Conservation (phyloP, 179 eudicot genomes). For the Spinacia oleracea region DNA sequence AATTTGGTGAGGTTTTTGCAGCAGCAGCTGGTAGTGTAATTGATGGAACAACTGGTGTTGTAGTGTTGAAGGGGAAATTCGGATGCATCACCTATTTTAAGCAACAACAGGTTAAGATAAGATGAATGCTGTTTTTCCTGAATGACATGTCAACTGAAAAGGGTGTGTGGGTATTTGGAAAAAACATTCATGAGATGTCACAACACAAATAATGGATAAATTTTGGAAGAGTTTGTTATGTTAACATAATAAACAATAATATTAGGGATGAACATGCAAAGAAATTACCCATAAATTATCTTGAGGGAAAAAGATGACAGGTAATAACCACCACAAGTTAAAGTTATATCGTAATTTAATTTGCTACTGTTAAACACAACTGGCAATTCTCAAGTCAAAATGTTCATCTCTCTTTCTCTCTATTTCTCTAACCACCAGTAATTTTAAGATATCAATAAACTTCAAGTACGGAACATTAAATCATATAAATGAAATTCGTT, state of each 20-base stretch:
- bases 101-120: constrained; percentile 1
- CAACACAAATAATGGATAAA: neutral
- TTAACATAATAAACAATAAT: neutral
- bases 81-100: constrained; percentile 58
- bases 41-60: constrained; percentile 27
- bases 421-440: neutral
- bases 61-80: constrained; percentile 59
- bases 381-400: too few species aligned
- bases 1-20: constrained; percentile 31
- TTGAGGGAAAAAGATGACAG: neutral
- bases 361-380: too few species aligned
- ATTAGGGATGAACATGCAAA: neutral
- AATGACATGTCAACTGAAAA: constrained; percentile 2
- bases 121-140: neutral
- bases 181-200: neutral
- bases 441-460: neutral
- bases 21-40: constrained; percentile 24
- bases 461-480: neutral
- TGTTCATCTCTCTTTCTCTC: too few species aligned
- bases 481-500: too few species aligned
- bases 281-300: neutral
- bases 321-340: neutral
- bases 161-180: neutral
- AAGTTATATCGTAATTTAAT: neutral
- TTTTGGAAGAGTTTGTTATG: too few species aligned